A percentile compares a stretch with the other conserved stretches of the same genome.
These are phyloP conservation scores for Phaffia tasmanica DNA, from an alignment of 768 basidiomycete species.

Conservation along the genomic window DNA sequence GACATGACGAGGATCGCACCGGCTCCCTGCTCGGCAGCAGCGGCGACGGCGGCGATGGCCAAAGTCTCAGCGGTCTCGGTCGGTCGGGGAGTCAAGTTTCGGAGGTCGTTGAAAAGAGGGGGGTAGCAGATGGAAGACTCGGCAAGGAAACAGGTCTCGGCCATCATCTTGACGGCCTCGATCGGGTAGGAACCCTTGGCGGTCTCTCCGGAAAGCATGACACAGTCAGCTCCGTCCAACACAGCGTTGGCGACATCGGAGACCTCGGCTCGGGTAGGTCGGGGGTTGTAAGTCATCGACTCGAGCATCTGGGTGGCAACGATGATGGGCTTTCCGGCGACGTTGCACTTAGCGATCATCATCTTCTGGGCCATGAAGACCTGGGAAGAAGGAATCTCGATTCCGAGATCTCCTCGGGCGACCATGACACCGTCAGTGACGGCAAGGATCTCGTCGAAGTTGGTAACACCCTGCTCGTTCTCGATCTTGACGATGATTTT, in stretches of 20 bases:
- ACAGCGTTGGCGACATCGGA: slow-evolving; percentile 99
- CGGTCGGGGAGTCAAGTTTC: slow-evolving; percentile 64
- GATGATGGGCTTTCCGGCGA: slow-evolving; percentile 93
- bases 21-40: slow-evolving; percentile 87
- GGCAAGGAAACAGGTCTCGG: slow-evolving; percentile 93
- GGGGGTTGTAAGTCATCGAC: slow-evolving; percentile 98
- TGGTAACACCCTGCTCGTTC: slow-evolving; percentile 96
- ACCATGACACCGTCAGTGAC: slow-evolving; percentile 99
- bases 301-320: slow-evolving; percentile 63
- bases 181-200: slow-evolving; percentile 96
- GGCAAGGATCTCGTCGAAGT: slow-evolving; percentile 95
- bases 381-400: slow-evolving; percentile 98
- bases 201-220: slow-evolving; percentile 98
- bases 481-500: slow-evolving; percentile 99
- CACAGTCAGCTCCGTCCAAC: slow-evolving; percentile 95
- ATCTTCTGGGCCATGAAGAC: slow-evolving; percentile 99
- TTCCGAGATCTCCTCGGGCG: slow-evolving; percentile 96
- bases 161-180: slow-evolving; percentile 98
- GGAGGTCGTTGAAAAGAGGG: slow-evolving; percentile 81
- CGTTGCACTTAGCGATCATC: slow-evolving; percentile 74
- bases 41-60: slow-evolving; percentile 89
- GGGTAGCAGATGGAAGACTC: slow-evolving; percentile 93
- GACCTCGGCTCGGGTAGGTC: slow-evolving; percentile 96
- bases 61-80: slow-evolving; percentile 93
- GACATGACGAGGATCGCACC: slow-evolving; percentile 92